phyloP scores from a whole-genome alignment of 352 stramenopile genomes.

The Globisporangium mamillatum region DNA sequence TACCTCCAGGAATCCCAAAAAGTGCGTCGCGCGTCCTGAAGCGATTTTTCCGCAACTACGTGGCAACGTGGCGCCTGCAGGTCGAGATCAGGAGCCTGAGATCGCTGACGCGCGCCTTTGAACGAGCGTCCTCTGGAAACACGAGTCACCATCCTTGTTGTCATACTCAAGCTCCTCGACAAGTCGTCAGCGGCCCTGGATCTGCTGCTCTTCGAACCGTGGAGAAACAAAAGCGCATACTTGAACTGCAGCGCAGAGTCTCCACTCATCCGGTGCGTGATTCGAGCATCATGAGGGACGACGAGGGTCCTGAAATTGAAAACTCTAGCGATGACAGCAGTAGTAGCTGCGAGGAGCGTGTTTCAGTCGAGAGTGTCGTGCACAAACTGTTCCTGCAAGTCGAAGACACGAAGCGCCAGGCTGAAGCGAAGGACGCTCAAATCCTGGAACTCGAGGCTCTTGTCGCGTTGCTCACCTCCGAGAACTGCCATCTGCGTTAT shows the following conservation, averaged over 20 bases:
- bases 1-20: neutral
- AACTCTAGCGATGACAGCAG: slow-evolving; percentile 12
- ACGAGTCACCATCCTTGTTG: neutral
- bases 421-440: slow-evolving; percentile 14
- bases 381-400: slow-evolving; percentile 28
- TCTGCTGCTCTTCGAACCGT: neutral
- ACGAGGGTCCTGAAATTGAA: neutral
- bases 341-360: slow-evolving; percentile 22
- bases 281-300: neutral
- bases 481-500: slow-evolving; percentile 16
- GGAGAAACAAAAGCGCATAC: slow-evolving; percentile 9
- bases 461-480: slow-evolving; percentile 15
- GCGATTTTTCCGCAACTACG: slow-evolving; percentile 18
- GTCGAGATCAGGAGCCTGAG: slow-evolving; percentile 10
- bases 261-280: neutral
- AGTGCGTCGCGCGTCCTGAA: slow-evolving; percentile 1
- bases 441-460: slow-evolving; percentile 27
- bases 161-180: neutral
- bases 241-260: slow-evolving; percentile 3
- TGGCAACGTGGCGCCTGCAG: slow-evolving; percentile 18
- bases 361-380: slow-evolving; percentile 33
- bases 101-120: slow-evolving; percentile 20
- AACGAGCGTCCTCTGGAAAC: neutral
- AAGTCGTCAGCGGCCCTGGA: neutral
- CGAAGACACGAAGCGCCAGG: slow-evolving; percentile 9